Evolutionary conservation across 2,329 filamentous ascomycete genomes (phyloP).

Genomic region (Aspergillus bombycis): DNA sequence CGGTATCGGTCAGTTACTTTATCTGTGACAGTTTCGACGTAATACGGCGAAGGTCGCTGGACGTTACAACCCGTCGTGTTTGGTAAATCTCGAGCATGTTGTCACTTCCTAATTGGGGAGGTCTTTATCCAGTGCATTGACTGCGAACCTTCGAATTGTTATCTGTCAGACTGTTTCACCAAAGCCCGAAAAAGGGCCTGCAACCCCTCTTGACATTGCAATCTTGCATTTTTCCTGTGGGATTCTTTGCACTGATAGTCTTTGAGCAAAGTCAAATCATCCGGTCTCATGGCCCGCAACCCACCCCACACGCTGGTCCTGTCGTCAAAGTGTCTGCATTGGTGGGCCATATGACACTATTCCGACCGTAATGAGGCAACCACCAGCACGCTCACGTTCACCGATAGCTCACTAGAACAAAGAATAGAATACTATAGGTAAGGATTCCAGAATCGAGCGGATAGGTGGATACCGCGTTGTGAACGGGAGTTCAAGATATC

Average conservation of each 20-base stretch:
- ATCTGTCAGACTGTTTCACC: neutral
- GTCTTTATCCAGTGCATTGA: neutral
- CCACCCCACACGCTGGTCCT: constrained; percentile 1
- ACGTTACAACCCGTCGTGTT: neutral
- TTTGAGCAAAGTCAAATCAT: neutral
- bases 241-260: neutral
- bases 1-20: neutral
- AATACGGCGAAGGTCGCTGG: neutral
- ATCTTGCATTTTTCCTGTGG: neutral
- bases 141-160: neutral
- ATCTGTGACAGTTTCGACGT: neutral
- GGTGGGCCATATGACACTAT: neutral
- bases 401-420: neutral
- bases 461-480: neutral
- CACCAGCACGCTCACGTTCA: neutral
- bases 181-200: neutral
- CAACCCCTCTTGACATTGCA: neutral
- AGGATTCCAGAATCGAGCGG: neutral
- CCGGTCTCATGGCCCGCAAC: neutral
- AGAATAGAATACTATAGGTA: neutral
- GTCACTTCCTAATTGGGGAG: neutral
- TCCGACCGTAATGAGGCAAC: neutral
- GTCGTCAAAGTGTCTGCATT: neutral
- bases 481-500: neutral
- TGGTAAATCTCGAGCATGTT: neutral